Evolutionary conservation across 805 yeast genomes (phyloP).

Genomic region (Lachancea waltii): DNA sequence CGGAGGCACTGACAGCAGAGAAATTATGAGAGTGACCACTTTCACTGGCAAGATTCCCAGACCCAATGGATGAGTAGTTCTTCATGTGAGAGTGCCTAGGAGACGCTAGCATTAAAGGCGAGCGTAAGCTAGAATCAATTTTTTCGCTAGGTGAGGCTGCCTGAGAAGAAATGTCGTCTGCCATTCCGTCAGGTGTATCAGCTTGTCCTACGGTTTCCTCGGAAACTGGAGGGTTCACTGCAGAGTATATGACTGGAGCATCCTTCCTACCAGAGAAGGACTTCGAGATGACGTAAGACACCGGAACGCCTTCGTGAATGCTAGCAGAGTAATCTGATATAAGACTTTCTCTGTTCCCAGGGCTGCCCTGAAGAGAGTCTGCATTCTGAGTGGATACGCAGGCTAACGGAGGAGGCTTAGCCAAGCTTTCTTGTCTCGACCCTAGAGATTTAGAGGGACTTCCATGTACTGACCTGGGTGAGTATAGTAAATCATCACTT

Average conservation of each 20-base stretch:
- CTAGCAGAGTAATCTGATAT: conserved; percentile 30
- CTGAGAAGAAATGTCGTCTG: not conserved
- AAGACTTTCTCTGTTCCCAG: conserved; percentile 20
- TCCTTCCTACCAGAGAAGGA: not conserved
- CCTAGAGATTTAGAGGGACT: not conserved
- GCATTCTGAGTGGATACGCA: no score
- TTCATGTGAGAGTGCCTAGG: conserved; percentile 12
- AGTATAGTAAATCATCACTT: conserved; percentile 11
- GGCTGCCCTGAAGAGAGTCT: conserved; percentile 3
- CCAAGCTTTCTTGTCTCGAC: not conserved
- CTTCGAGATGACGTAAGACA: conserved; percentile 22
- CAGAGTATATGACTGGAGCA: conserved; percentile 2
- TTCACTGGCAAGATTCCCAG: conserved; percentile 20
- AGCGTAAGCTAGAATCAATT: conserved; percentile 1
- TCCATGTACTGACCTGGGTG: conserved; percentile 1
- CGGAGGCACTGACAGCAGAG: conserved; percentile 7
- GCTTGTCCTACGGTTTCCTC: conserved; percentile 6
- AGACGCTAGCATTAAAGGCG: conserved; percentile 15
- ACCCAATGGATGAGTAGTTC: conserved; percentile 16
- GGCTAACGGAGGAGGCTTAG: not conserved
- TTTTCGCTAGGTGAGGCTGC: not conserved
- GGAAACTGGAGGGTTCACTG: conserved; percentile 4
- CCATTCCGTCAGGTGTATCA: not conserved
- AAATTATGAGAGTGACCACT: conserved; percentile 12
- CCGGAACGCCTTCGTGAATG: conserved; percentile 29